A percentile compares a stretch with the other conserved stretches of the same genome.
Conservation (phyloP, 306 rosid genomes). For the Ochetophila trinervis region DNA sequence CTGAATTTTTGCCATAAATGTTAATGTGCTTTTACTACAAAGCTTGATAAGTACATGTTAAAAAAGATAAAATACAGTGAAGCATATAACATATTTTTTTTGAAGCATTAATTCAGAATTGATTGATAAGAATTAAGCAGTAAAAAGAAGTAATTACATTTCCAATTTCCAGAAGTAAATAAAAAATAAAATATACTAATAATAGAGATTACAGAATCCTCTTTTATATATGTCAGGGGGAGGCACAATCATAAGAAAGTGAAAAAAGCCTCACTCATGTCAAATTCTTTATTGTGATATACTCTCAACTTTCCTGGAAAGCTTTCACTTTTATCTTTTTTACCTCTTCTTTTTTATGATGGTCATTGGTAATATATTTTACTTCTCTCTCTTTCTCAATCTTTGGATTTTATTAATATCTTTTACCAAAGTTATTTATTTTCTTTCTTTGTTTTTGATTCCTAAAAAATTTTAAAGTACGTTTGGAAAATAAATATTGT, state of each 20-base stretch:
- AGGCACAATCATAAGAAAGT: conserved; percentile 41
- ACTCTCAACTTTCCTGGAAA: conserved; percentile 19
- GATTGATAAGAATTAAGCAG: conserved; percentile 24
- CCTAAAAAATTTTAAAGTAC: too few species aligned
- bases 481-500: too few species aligned
- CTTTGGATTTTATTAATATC: too few species aligned
- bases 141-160: not conserved
- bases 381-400: not conserved
- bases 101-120: not conserved
- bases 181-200: too few species aligned
- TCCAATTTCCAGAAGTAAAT: conserved; percentile 7
- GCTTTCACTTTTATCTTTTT: conserved; percentile 9
- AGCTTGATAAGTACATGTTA: not conserved
- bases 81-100: not conserved
- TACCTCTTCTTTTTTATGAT: not conserved
- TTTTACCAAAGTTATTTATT: too few species aligned
- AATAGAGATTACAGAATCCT: conserved; percentile 18
- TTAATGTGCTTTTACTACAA: conserved; percentile 12
- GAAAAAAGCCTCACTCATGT: conserved; percentile 27
- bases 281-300: conserved; percentile 26
- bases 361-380: conserved; percentile 6
- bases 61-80: not conserved
- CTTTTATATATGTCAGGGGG: conserved; percentile 40
- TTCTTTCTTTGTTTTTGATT: too few species aligned
- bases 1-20: conserved; percentile 30